Conservation (phyloP, 75 land plant genomes). For the Cryptomeria japonica region DNA sequence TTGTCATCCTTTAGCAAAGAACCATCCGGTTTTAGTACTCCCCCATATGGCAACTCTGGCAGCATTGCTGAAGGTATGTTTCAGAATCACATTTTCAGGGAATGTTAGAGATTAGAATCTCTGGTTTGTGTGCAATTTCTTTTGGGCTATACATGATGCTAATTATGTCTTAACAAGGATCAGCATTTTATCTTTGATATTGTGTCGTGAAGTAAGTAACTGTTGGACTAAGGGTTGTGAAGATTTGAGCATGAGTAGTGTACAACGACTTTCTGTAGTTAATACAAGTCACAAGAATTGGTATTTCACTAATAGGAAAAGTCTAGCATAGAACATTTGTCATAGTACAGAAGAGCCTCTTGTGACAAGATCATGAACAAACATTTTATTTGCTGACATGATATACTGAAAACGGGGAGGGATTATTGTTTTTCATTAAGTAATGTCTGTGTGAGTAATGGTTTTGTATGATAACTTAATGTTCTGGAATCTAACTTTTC, state of each 20-base stretch:
- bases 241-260: not conserved
- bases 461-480: not conserved
- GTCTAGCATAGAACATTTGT: not conserved
- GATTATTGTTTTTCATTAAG: not conserved
- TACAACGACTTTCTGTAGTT: not conserved
- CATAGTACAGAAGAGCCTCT: not conserved
- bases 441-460: not conserved
- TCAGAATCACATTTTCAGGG: not conserved
- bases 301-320: not conserved
- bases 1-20: constrained; percentile 41
- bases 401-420: not conserved
- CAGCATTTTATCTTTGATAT: not conserved
- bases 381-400: not conserved
- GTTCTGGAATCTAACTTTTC: not conserved
- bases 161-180: not conserved
- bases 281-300: not conserved
- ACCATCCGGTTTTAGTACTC: constrained; percentile 32
- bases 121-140: not conserved
- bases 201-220: not conserved
- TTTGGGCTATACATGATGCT: not conserved
- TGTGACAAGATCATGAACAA: not conserved
- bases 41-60: constrained; percentile 28
- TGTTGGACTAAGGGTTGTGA: not conserved
- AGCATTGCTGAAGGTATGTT: constrained; percentile 30
- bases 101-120: not conserved